Conservation (phyloP, 495 filamentous ascomycete species). For the Pyrenula massariospora region DNA sequence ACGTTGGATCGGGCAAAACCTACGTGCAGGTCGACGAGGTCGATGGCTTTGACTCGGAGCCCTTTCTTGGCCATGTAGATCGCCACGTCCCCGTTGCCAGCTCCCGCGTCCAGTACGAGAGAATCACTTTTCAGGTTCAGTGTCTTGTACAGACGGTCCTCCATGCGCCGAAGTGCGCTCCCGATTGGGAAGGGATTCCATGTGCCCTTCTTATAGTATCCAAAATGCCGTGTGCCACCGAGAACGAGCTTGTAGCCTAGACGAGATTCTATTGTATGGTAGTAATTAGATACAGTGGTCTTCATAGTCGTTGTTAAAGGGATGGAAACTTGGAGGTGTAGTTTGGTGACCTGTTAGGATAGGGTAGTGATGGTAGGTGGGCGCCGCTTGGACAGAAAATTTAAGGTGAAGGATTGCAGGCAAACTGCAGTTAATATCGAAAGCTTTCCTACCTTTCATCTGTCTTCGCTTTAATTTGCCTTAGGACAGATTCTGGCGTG, state of each 20-base stretch:
- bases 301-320: neutral
- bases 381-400: neutral
- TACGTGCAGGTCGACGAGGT: slow-evolving; percentile 33
- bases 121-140: slow-evolving; percentile 19
- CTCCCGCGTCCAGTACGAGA: slow-evolving; percentile 33
- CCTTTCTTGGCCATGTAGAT: slow-evolving; percentile 24
- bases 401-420: neutral
- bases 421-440: neutral
- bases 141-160: slow-evolving; percentile 23
- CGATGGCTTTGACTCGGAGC: slow-evolving; percentile 27
- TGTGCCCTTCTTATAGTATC: slow-evolving; percentile 23
- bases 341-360: too few relatives aligned
- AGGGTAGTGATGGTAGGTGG: neutral
- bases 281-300: slow-evolving; percentile 15
- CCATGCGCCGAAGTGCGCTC: slow-evolving; percentile 24
- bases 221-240: slow-evolving; percentile 32
- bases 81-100: slow-evolving; percentile 31
- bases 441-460: too few relatives aligned
- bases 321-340: too few relatives aligned
- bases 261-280: slow-evolving; percentile 24
- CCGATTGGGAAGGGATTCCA: slow-evolving; percentile 29
- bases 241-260: slow-evolving; percentile 28
- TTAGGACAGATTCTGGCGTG: too few relatives aligned
- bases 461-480: too few relatives aligned
- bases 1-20: slow-evolving; percentile 26